phyloP scores from a whole-genome alignment of 2,329 filamentous ascomycete species.

The Colletotrichum noveboracense region DNA sequence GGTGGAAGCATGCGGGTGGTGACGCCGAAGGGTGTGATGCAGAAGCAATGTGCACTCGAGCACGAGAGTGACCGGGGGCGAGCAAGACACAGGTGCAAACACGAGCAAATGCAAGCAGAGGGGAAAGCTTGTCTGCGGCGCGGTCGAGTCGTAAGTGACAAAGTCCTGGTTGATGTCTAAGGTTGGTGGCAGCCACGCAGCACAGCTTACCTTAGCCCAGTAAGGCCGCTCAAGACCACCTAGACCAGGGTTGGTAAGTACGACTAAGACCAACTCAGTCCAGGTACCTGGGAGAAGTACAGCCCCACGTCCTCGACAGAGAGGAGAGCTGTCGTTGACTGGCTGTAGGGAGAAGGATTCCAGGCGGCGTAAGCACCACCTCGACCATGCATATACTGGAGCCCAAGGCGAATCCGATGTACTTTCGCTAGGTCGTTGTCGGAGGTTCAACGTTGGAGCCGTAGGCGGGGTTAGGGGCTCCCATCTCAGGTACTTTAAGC shows the following conservation, averaged over 20 bases:
- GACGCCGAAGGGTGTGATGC: conserved; percentile 7
- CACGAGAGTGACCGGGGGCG: neutral
- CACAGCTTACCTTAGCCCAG: conserved; percentile 5
- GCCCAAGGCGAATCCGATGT: neutral
- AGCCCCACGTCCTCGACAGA: neutral
- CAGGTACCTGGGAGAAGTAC: neutral
- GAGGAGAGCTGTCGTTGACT: neutral
- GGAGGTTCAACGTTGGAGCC: neutral
- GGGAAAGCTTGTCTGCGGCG: conserved; percentile 4
- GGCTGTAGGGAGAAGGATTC: conserved; percentile 4
- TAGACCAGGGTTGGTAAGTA: neutral
- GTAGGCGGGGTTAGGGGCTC: neutral
- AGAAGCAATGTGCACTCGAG: neutral
- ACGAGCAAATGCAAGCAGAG: neutral
- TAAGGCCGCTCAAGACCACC: neutral
- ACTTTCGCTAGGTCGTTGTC: neutral
- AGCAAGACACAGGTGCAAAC: neutral
- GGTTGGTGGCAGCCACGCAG: conserved; percentile 6
- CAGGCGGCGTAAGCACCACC: conserved; percentile 10
- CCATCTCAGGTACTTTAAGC: neutral
- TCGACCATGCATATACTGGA: neutral
- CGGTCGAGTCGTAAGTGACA: neutral
- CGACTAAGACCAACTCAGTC: neutral
- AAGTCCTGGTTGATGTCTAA: neutral
- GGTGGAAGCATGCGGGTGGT: conserved; percentile 2